Conservation (phyloP, 164 flowering plant genomes). For the Amborella trichopoda region DNA sequence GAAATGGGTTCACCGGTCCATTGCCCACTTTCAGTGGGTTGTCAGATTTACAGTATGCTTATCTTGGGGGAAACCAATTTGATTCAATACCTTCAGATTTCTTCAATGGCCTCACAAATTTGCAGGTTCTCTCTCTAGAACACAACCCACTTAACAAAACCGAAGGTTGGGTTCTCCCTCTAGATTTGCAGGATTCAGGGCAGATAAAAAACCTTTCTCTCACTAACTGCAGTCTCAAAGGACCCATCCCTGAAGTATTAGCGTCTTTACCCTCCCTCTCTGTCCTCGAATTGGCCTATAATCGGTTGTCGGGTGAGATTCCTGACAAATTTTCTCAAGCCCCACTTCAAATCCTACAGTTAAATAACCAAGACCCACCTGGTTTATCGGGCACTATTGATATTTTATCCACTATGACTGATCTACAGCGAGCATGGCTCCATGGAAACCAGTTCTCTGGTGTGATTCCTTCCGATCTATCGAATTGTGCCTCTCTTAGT, state of each 20-base stretch:
- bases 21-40: conserved; percentile 68
- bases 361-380: conserved; percentile 48
- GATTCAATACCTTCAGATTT: conserved; percentile 68
- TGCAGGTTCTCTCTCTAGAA: conserved; percentile 59
- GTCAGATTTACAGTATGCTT: conserved; percentile 42
- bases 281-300: conserved; percentile 32
- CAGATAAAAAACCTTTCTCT: conserved; percentile 49
- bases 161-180: conserved; percentile 63
- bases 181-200: conserved; percentile 22
- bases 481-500: conserved; percentile 29
- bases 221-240: conserved; percentile 32
- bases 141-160: conserved; percentile 45
- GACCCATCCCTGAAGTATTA: conserved; percentile 50
- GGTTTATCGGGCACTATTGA: conserved; percentile 57
- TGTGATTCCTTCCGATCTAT: conserved; percentile 49
- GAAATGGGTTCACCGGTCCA: conserved; percentile 44
- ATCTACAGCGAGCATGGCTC: conserved; percentile 46
- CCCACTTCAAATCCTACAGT: conserved; percentile 40
- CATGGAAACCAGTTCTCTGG: conserved; percentile 76
- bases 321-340: conserved; percentile 46
- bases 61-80: conserved; percentile 50
- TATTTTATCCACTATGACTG: conserved; percentile 36
- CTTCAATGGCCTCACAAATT: conserved; percentile 26
- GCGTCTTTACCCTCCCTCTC: conserved; percentile 40
- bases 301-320: conserved; percentile 39